Percentiles rank a stretch among this genome's conserved stretches.
phyloP scores from a whole-genome alignment of 2,329 filamentous ascomycete genomes.

The Trichoderma simmonsii region DNA sequence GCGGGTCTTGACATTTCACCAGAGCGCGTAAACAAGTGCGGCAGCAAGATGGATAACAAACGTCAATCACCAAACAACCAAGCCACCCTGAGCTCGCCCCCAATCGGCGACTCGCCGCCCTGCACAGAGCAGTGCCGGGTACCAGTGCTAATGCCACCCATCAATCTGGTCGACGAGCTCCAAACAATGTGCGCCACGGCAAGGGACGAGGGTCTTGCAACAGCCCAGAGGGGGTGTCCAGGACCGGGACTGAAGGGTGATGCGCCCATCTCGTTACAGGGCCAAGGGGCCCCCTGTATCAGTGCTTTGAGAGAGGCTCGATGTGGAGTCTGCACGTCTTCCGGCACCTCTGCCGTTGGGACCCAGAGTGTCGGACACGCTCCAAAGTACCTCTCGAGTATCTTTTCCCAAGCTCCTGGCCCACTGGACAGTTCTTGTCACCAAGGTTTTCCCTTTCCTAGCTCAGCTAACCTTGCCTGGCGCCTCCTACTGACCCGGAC shows the following conservation, averaged over 20 bases:
- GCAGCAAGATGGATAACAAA: background rate
- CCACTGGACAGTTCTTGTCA: background rate
- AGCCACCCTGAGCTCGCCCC: background rate
- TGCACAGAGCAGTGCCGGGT: background rate
- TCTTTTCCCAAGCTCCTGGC: background rate
- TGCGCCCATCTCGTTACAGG: background rate
- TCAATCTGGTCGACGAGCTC: background rate
- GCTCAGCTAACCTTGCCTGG: background rate
- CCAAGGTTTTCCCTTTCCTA: background rate
- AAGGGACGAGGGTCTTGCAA: background rate
- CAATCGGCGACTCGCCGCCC: background rate
- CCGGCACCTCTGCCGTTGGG: background rate
- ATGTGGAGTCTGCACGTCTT: background rate
- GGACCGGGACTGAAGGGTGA: background rate
- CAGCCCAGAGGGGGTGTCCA: background rate
- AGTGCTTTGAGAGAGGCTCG: conserved; percentile 2
- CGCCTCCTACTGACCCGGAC: conserved; percentile 4
- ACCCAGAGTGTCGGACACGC: background rate
- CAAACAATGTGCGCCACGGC: background rate
- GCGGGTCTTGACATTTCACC: background rate
- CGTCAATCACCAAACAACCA: background rate
- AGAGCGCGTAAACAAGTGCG: background rate
- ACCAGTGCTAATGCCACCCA: background rate
- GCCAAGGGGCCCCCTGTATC: background rate
- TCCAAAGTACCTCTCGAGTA: background rate